Conservation (phyloP, 345 rosid species). For the Nasturtium officinale region DNA sequence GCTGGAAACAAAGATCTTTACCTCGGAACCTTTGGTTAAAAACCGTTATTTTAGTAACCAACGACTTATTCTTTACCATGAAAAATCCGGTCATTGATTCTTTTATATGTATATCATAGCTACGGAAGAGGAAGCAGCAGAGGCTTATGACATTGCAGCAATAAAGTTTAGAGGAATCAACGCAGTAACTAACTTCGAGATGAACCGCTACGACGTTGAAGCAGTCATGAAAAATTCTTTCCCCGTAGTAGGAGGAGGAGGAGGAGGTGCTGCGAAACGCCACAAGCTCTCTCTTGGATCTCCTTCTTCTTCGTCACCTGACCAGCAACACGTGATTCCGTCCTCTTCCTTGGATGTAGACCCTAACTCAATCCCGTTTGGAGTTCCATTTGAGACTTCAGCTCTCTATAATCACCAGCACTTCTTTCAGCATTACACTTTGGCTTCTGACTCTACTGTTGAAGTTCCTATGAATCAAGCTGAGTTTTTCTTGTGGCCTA, state of each 20-base stretch:
- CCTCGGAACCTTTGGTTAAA: constrained; percentile 87
- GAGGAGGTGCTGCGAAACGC: constrained; percentile 78
- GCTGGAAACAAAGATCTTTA: constrained; percentile 97
- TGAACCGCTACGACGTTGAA: constrained; percentile 82
- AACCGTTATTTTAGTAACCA: background rate
- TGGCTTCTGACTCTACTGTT: constrained; percentile 15
- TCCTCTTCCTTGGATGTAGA: constrained; percentile 36
- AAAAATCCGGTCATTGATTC: background rate
- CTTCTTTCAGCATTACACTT: constrained; percentile 31
- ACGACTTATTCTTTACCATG: background rate
- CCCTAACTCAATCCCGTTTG: constrained; percentile 32
- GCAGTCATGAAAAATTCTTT: constrained; percentile 71
- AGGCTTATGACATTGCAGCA: constrained; percentile 96
- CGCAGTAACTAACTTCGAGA: constrained; percentile 95
- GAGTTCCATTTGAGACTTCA: constrained; percentile 32
- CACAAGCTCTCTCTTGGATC: constrained; percentile 67
- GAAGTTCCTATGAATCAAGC: constrained; percentile 33
- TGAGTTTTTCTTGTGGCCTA: constrained; percentile 33
- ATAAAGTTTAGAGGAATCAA: constrained; percentile 83
- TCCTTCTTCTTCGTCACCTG: constrained; percentile 35
- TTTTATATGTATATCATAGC: constrained; percentile 46
- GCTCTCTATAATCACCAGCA: constrained; percentile 17
- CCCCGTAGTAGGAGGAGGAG: constrained; percentile 73
- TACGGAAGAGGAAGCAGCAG: constrained; percentile 97
- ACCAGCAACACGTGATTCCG: constrained; percentile 43